Percentiles rank a stretch among this genome's conserved stretches.
Evolutionary conservation across 2,329 filamentous ascomycete species (phyloP).

Genomic region (Cladorrhinum sp.): DNA sequence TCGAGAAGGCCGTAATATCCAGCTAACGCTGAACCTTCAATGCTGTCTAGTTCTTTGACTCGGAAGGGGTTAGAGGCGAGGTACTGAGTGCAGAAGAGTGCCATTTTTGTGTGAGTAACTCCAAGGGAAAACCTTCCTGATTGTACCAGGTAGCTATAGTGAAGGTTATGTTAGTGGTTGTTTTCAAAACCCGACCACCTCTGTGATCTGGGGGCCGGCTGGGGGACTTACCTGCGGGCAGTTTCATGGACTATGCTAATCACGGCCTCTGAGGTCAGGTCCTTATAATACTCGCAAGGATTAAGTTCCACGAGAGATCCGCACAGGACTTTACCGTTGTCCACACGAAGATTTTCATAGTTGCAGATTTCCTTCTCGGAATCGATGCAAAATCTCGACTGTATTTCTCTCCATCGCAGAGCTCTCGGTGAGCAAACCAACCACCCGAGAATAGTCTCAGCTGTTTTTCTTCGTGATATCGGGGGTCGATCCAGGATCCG

Average conservation of each 20-base stretch:
- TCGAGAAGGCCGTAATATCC: conserved; percentile 1
- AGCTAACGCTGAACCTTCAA: not conserved
- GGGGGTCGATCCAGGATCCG: not conserved
- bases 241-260: not conserved
- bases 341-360: not conserved
- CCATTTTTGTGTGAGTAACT: not conserved
- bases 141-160: not conserved
- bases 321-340: not conserved
- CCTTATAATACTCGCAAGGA: not conserved
- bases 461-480: not conserved
- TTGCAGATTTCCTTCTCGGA: not conserved
- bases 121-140: not conserved
- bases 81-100: conserved; percentile 1
- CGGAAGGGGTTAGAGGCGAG: not conserved
- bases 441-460: not conserved
- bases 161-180: not conserved
- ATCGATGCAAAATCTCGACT: conserved; percentile 2
- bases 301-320: conserved; percentile 2
- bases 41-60: not conserved
- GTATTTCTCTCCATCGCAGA: not conserved
- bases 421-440: not conserved
- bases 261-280: not conserved
- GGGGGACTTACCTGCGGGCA: not conserved
- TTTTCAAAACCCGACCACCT: no score
- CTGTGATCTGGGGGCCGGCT: no score